phyloP scores from a whole-genome alignment of 2,329 filamentous ascomycete genomes.

The Rhinocladiella mackenziei region DNA sequence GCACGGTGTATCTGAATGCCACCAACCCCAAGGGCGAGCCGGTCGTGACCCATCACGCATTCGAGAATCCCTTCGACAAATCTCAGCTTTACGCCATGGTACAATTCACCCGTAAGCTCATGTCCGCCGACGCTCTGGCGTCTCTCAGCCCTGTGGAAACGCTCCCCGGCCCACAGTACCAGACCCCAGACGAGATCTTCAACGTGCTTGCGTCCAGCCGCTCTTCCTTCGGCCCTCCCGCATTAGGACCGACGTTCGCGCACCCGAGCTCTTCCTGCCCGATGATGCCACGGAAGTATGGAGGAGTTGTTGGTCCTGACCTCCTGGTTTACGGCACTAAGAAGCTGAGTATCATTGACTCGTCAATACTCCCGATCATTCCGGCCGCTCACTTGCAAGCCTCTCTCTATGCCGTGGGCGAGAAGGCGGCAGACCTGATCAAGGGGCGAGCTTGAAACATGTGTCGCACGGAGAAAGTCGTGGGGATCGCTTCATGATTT shows the following conservation, averaged over 20 bases:
- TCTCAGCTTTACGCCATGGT: conserved; percentile 13
- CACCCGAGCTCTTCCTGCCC: conserved; percentile 10
- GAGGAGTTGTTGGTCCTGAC: conserved; percentile 34
- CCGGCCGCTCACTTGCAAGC: conserved; percentile 38
- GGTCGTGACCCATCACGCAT: conserved; percentile 18
- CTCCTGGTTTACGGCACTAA: conserved; percentile 33
- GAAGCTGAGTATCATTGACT: conserved; percentile 35
- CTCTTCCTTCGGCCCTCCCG: conserved; percentile 2
- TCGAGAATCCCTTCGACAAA: conserved; percentile 23
- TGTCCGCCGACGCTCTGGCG: conserved; percentile 12
- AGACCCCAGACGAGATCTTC: conserved; percentile 19
- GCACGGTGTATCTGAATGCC: conserved; percentile 23
- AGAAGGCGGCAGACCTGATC: conserved; percentile 33
- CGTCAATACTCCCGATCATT: conserved; percentile 35
- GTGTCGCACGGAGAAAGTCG: no score
- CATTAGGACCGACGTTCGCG: conserved; percentile 14
- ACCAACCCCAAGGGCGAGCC: conserved; percentile 19
- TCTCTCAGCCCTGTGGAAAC: conserved; percentile 14
- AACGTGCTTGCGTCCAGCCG: conserved; percentile 4
- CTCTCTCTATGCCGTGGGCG: conserved; percentile 37
- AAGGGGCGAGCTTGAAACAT: conserved; percentile 11
- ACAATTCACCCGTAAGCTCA: conserved; percentile 19
- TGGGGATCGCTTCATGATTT: no score
- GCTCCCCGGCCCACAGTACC: conserved; percentile 13
- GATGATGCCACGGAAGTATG: conserved; percentile 8